Evolutionary conservation across 441 rosid species (phyloP), one percentile per base, ranked within the genome.

Genomic region (Pelargonium fulgidum): DNA sequence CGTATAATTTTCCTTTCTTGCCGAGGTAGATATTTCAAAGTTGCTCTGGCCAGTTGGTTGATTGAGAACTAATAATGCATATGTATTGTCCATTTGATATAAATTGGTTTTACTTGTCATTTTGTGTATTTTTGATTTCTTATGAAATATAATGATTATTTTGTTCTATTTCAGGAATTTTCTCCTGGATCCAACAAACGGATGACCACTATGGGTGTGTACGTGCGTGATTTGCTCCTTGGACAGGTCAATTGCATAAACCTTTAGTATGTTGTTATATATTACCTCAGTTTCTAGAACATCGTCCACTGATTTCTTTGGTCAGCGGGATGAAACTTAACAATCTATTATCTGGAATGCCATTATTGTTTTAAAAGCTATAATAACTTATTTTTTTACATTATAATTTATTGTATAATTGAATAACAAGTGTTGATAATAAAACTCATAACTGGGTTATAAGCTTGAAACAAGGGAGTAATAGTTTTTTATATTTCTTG

Each of bases 201-300:
- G 67, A 81, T 74, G 83, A 82, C 97, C 33, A 89, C 97, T 73
- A 92, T 94, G 94, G 99, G 98, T 65, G 88, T 83, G 7, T 92
- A 94, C 61, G 81, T 92, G 54, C 96, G 99, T 39, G 99, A 94
- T 85, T 80, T 94, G 79, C 90, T 94, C 67, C 98, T 94, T 62
- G 98, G 99, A 68, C 95, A 90, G 99, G 98, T 92, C 70, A 84
- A 85, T 76, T 68, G 67, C 67, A 1, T 6, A 56, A 61, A 74
- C n/a, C 50, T 62, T 68, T 8, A 24, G 20, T n/a, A 12, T 58
- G 11, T 58, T 13, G 59, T 70, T 65, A 0, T 70, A 20, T 59
- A 19, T 29, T 17, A 24, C 44, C 50, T 48, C 0, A 65, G 2
- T 54, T 36, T 8, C 3, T 22, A 39, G 1, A 39, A 39, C 10